Base-by-base conservation (phyloP, 495 filamentous ascomycete species). In the Aspergillus heteromorphus region DNA sequence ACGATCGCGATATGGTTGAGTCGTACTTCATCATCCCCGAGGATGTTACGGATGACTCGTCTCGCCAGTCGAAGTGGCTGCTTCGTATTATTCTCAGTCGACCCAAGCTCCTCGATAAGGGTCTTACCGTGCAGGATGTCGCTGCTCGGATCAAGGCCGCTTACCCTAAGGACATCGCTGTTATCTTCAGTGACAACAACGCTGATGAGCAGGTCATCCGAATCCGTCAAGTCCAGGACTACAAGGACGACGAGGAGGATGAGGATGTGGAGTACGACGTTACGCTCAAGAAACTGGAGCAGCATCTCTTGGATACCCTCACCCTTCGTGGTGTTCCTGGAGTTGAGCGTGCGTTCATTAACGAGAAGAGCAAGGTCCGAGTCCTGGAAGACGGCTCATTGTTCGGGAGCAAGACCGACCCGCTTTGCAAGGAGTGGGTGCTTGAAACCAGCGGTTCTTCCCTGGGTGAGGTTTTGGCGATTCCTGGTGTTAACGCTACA, bases 121-220 rank as follows among this genome's bases (percentile, higher is more conserved):
- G 86, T 23, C 77, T 99, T 53, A 86, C 83, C 1, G 89, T 97
- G 40, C 87, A 95, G 57, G 92, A 97, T 60, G 93, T 99, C 58
- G 93, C 90, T n/a, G 67, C 78, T 29, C 84, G 83, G 66, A 89
- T 98, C 71, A 95, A 95, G 70, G 82, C 89, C 50, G 84, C 87
- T 25, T 97, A 95, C 64, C 81, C 82, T n/a, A 83, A 81, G 43
- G 91, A 97, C 69, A 76, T 96, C 54, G 91, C 91, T 10, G 85
- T 98, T 38, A 90, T 99, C 41, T 97, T 96, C 78, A 95, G 89
- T 68, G 93, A 99, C 63, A 92, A 97, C 74, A 99, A 99, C 67
- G 92, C 92, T 23, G 92, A 96, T 54, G 83, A 95, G 64, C 91
- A 95, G 66, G 86, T 97, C 47, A 88, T 99, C 57, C 92, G 93